These are phyloP conservation scores for Epichloe bromicola DNA, from an alignment of 2,329 filamentous ascomycete species.

Conservation along the genomic window DNA sequence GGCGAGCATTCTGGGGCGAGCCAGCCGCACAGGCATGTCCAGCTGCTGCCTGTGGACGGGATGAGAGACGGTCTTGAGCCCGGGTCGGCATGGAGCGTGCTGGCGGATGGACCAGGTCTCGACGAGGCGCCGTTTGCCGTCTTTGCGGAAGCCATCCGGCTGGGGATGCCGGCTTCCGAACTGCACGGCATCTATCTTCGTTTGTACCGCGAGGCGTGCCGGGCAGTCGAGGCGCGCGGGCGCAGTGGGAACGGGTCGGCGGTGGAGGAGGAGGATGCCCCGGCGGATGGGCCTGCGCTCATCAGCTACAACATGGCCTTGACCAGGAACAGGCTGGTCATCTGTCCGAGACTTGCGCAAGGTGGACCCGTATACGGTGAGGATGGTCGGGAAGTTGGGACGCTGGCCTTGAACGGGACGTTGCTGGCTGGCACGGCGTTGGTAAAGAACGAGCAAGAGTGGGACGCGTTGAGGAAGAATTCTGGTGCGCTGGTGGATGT, in stretches of 20 bases:
- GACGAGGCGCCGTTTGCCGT: constrained; percentile 28
- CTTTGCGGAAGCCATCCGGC: constrained; percentile 27
- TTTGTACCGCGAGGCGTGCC: constrained; percentile 33
- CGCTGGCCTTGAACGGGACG: constrained; percentile 45
- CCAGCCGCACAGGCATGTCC: constrained; percentile 59
- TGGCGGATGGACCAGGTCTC: constrained; percentile 28
- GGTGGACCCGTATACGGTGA: constrained; percentile 23
- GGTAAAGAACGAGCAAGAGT: constrained; percentile 46
- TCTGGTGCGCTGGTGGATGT: constrained; percentile 7
- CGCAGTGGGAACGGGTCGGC: neutral
- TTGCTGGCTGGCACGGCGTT: constrained; percentile 51
- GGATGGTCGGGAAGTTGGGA: constrained; percentile 25
- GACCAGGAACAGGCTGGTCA: constrained; percentile 37
- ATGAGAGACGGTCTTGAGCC: constrained; percentile 43
- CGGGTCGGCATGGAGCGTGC: constrained; percentile 30
- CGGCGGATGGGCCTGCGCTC: constrained; percentile 26
- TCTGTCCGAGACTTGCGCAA: constrained; percentile 42
- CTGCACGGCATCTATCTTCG: constrained; percentile 31
- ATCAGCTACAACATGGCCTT: constrained; percentile 54
- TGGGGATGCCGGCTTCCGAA: constrained; percentile 20
- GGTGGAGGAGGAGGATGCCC: constrained; percentile 5
- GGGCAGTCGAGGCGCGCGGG: constrained; percentile 19
- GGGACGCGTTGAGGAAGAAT: constrained; percentile 37
- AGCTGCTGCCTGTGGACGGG: constrained; percentile 51
- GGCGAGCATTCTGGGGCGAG: constrained; percentile 56